Base-by-base conservation (phyloP, 768 basidiomycete species). In the Tricholoma saponaceum region DNA sequence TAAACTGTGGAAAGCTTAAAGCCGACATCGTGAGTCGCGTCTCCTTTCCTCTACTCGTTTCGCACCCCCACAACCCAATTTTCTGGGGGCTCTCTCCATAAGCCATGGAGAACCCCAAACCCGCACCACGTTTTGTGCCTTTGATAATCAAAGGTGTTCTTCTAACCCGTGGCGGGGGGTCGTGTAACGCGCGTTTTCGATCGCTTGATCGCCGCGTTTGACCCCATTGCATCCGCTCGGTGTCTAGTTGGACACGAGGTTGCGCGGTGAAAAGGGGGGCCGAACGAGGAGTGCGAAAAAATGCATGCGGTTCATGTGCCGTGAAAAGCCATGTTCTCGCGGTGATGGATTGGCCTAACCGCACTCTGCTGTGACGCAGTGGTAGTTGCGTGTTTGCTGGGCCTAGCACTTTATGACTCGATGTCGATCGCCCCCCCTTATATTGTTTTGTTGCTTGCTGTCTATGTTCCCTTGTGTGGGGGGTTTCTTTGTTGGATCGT, bases 11-110 rank as follows among this genome's bases (percentile, higher is more conserved):
- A 71, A 95, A 91, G 76, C 82, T 98, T 64, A 98, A 97, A 81
- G 92, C 91, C 62, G 93, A 98, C 76, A 87, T 87, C 82, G 95
- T 97, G 86, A 92, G 95, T 93, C 73, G 77, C 72, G 76, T 77
- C 82, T 84, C 77, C 76, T 76, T 85, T 84, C 84, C 83, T 85
- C 83, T 85, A 84, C 89, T 92, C 89, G 89, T 90, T 92, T 91
- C 85, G 89, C 88, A 88, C 89, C 88, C 87, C 86, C 85, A 86
- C 81, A 86, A 85, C 86, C 91, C 88, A 89, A 90, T 89, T 92
- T 93, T 93, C 92, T 92, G 87, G 90, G 91, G 92, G 92, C 90
- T 92, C 91, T 93, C 90, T 90, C 90, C 90, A 81, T 78, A 82
- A 79, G 74, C 78, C 77, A 83, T 84, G 89, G 89, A 80, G 92